Base-by-base conservation (phyloP, 805 yeast species). In the Teunomyces pallodes region DNA sequence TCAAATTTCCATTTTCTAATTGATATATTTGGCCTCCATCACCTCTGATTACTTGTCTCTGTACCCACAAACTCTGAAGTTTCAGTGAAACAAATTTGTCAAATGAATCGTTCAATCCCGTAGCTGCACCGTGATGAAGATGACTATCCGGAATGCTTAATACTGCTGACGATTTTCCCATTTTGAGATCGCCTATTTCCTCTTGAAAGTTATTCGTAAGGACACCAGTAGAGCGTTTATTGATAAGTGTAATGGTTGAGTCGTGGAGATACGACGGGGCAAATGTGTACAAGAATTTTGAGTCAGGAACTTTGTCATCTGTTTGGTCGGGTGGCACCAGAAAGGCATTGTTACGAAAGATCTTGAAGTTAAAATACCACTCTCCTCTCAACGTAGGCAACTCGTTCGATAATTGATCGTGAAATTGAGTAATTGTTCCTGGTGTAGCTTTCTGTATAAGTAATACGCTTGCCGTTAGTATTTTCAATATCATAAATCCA, bases 21-120 rank as follows among this genome's bases (percentile, higher is more conserved):
- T 79, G 78, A 58, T 84, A 87, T 4, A 80, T 78, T 46, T 77
- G 76, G 0, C 96, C 96, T 8, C 86, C 85, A 51, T 86, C 91
- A 1, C 92, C 94, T 56, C 81, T 79, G 43, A 87, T 76, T 8
- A 79, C 71, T 62, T 88, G 96, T 51, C 88, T 71, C 39, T 80
- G 73, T 0, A 74, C 66, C 96, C 96, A 88, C 44, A 84, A 61
- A 53, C 87, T 80, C 59, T 82, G 86, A 46, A 88, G 63, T 57
- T 86, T 84, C 29, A 75, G 75, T 16, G 70, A 70, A 2, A 84
- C 61, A 39, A 87, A 73, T 32, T 63, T 59, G 44, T 83, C 88
- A 56, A 86, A 77, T 24, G 77, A 72, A 49, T 84, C 87, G 46
- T 75, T 76, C 45, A 80, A 56, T 1, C 83, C 82, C 0, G 79